Percentiles rank a stretch among this genome's conserved stretches.
Conservation (phyloP, 2,329 filamentous ascomycete genomes). For the Elsinoe necatrix region DNA sequence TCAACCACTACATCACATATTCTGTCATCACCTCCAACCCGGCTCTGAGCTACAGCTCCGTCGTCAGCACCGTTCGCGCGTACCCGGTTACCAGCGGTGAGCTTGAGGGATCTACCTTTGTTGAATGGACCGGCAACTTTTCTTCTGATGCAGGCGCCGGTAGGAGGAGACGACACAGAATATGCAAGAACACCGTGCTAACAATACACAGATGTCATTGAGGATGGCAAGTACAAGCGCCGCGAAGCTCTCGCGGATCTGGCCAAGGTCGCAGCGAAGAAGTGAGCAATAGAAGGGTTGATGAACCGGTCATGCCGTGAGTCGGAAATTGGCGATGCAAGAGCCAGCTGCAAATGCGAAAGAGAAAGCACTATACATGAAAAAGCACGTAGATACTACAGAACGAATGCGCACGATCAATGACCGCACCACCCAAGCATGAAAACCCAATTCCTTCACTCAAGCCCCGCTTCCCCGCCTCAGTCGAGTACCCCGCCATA, state of each 20-base stretch:
- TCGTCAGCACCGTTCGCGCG: conserved; percentile 58
- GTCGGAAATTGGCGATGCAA: neutral
- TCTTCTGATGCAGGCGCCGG: conserved; percentile 62
- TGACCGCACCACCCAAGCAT: neutral
- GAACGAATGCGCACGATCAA: conserved; percentile 9
- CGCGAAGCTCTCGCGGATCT: conserved; percentile 61
- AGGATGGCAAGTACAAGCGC: conserved; percentile 70
- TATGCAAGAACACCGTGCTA: neutral
- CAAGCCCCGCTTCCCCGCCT: conserved; percentile 8
- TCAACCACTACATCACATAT: conserved; percentile 70
- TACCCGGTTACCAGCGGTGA: conserved; percentile 60
- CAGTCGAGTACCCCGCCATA: neutral
- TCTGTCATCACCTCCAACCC: conserved; percentile 59
- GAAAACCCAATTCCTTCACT: neutral
- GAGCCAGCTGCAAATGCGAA: neutral
- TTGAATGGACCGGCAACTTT: conserved; percentile 63
- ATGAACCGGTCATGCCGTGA: neutral
- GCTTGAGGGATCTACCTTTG: conserved; percentile 55
- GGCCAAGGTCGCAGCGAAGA: conserved; percentile 36
- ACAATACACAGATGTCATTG: conserved; percentile 51
- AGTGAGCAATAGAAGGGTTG: conserved; percentile 18
- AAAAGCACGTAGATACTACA: conserved; percentile 8
- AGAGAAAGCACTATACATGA: neutral
- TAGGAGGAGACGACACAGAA: conserved; percentile 32
- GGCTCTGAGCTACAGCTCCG: conserved; percentile 56